Base-by-base conservation (phyloP, 176 grass and related monocot species). In the Calamus simplicifolius region DNA sequence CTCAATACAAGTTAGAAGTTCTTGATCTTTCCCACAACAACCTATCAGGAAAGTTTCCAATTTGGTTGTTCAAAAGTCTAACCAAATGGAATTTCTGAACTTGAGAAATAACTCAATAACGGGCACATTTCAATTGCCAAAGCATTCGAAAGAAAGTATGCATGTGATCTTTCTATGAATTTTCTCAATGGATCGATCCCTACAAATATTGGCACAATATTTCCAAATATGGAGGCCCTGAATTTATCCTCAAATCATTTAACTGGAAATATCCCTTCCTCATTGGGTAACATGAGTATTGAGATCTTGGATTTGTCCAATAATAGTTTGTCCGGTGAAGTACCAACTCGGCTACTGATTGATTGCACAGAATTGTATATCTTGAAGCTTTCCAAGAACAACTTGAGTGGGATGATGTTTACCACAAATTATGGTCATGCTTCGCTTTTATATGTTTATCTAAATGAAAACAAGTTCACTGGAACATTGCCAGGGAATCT, bases 11-110 rank as follows among this genome's bases (percentile, higher is more conserved):
- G 25, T 7, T 85, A 18, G 5, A 62, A n/a, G 2, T 30, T 7
- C 68, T 85, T 25, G 66, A 75, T 51, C 58, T 85, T 25, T 67
- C 76, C 6, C 56, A 68, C 5, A 85, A 56, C 29, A 73, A 52
- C 15, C 56, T 79, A 23, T 5, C 25, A 10, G 82, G 19, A 27
- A 61, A 4, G 14, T 64, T 81, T 49, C 73, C 73, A 0, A 62
- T 27, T 55, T 86, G 77, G 68, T 16, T 81, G 4, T 64, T 86
- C 8, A 55, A 66, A 54, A 68, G 73, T 4, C 16, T 68, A n/a
- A 16, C 69, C 1, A 51, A 29, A 49, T 77, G 7, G 1, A 12
- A 2, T 1, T 21, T 3, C 31, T 81, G 4, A 0, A 69, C 51
- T 56, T 81, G 23, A 16, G 43, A 48, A 73, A 73, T 18, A 81